Conservation (phyloP, 2,329 filamentous ascomycete species). For the Pyricularia sp. region DNA sequence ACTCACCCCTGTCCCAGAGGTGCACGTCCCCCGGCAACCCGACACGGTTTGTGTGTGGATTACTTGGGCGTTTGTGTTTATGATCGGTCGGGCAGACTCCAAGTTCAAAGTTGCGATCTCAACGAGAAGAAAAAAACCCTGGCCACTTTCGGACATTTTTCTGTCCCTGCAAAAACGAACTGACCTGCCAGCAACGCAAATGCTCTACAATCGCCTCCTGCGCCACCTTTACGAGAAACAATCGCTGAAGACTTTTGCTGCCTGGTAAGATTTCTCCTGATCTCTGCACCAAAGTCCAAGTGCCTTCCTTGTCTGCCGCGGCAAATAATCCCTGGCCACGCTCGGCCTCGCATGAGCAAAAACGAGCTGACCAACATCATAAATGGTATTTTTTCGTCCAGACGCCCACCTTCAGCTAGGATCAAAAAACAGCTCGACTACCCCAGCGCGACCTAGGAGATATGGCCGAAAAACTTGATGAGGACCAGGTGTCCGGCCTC, state of each 20-base stretch:
- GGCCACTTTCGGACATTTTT: neutral
- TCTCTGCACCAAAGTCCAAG: neutral
- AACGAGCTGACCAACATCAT: neutral
- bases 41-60: neutral
- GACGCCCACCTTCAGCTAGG: neutral
- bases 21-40: neutral
- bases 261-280: neutral
- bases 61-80: slow-evolving; percentile 1
- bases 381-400: neutral
- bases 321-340: neutral
- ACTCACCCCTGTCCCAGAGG: neutral
- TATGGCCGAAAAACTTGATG: slow-evolving; percentile 26
- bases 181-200: neutral
- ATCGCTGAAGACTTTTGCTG: neutral
- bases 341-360: neutral
- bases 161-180: neutral
- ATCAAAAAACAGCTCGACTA: neutral
- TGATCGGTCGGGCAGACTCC: neutral
- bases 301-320: neutral
- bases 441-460: slow-evolving; percentile 7
- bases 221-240: neutral
- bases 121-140: neutral
- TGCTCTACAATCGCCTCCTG: neutral
- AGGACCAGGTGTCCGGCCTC: slow-evolving; percentile 31
- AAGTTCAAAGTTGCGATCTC: neutral